phyloP scores from a whole-genome alignment of 306 rosid species.

The Cicer judaicum region DNA sequence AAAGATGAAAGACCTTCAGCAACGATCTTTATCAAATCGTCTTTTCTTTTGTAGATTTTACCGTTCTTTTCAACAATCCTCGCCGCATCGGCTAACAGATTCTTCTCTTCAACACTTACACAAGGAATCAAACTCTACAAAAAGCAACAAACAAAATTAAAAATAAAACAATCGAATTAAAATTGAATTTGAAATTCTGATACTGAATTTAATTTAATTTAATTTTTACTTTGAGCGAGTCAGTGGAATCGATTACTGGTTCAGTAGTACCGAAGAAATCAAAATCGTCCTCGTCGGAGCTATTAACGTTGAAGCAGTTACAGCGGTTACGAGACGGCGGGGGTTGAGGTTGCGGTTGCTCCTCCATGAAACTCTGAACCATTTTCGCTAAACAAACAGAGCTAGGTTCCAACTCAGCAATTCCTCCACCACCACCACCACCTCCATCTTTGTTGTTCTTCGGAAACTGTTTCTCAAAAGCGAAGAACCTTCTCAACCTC shows the following conservation, averaged over 20 bases:
- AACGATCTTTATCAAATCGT: constrained; percentile 72
- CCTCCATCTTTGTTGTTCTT: constrained; percentile 55
- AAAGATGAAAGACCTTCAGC: constrained; percentile 66
- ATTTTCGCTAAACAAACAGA: constrained; percentile 86
- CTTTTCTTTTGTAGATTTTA: constrained; percentile 66
- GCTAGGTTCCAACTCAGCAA: constrained; percentile 76
- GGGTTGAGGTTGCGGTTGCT: constrained; percentile 39
- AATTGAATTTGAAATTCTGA: not conserved
- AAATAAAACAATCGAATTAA: not conserved
- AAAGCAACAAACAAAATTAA: not conserved
- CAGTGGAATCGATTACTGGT: constrained; percentile 60
- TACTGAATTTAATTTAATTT: not conserved
- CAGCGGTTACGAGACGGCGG: constrained; percentile 73
- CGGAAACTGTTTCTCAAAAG: constrained; percentile 80
- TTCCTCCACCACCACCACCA: constrained; percentile 31
- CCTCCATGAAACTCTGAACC: constrained; percentile 93
- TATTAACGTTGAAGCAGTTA: constrained; percentile 87
- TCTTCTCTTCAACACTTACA: constrained; percentile 77
- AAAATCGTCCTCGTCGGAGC: constrained; percentile 77
- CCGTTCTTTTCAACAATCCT: constrained; percentile 76
- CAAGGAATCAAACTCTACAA: constrained; percentile 72
- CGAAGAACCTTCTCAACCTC: constrained; percentile 67
- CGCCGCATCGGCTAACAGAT: constrained; percentile 79
- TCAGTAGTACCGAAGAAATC: constrained; percentile 57
- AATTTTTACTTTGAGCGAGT: constrained; percentile 69